A percentile compares a stretch with the other conserved stretches of the same genome.
These are phyloP conservation scores for Trichoderma pleuroti DNA, from an alignment of 2,329 filamentous ascomycete species.

Conservation along the genomic window DNA sequence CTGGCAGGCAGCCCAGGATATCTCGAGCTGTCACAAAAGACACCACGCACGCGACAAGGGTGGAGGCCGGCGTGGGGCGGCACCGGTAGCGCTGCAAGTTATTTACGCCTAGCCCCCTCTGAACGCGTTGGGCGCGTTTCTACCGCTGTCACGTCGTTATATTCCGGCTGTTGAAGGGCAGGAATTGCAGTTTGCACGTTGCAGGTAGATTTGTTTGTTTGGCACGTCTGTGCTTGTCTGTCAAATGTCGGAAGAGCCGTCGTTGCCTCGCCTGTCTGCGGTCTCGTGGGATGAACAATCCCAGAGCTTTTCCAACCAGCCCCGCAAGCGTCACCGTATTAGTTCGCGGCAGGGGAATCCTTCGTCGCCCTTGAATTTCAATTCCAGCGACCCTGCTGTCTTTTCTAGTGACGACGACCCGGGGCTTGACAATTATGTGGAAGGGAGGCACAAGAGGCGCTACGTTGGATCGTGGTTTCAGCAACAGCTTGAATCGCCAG, in stretches of 20 bases:
- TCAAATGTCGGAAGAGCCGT: constrained; percentile 36
- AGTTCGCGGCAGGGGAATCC: constrained; percentile 29
- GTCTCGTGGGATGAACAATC: constrained; percentile 39
- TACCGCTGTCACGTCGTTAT: neutral
- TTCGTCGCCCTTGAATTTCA: constrained; percentile 37
- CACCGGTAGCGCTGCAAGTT: constrained; percentile 1
- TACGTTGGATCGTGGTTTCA: constrained; percentile 67
- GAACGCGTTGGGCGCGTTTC: constrained; percentile 10
- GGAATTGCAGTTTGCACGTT: neutral
- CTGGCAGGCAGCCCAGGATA: neutral
- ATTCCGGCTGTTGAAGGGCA: neutral
- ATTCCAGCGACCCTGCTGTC: constrained; percentile 67
- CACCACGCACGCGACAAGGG: constrained; percentile 4
- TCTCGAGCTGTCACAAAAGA: neutral
- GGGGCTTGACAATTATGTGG: constrained; percentile 60
- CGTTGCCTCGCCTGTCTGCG: constrained; percentile 39
- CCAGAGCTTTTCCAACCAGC: constrained; percentile 38
- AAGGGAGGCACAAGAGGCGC: constrained; percentile 56
- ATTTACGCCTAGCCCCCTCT: neutral
- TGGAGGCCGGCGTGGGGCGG: constrained; percentile 1
- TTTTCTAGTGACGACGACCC: constrained; percentile 73
- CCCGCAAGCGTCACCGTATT: constrained; percentile 38
- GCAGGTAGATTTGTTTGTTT: neutral
- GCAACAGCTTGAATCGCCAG: constrained; percentile 52
- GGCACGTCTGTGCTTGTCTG: neutral